These are phyloP conservation scores for Annulohypoxylon truncatum DNA, from an alignment of 2,329 filamentous ascomycete genomes.

Conservation along the genomic window DNA sequence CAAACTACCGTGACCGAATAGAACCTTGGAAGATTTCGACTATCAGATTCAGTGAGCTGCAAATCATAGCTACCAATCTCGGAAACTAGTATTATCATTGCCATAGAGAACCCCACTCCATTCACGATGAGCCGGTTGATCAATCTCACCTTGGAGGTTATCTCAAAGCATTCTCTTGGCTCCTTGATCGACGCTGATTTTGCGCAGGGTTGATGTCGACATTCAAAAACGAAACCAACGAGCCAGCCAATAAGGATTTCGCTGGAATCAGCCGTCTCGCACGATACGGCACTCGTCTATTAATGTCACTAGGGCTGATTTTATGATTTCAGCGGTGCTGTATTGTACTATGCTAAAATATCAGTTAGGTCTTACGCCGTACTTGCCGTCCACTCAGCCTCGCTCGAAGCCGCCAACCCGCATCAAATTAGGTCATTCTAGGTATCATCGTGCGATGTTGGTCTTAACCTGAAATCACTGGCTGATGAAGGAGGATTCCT, in stretches of 20 bases:
- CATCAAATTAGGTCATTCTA: slow-evolving; percentile 20
- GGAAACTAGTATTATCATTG: slow-evolving; percentile 19
- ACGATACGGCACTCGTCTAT: slow-evolving; percentile 8
- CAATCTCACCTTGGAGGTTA: slow-evolving; percentile 8
- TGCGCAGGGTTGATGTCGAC: slow-evolving; percentile 2
- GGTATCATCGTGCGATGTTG: slow-evolving; percentile 24
- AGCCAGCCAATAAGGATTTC: slow-evolving; percentile 3
- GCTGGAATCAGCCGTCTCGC: background rate
- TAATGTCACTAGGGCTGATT: slow-evolving; percentile 27
- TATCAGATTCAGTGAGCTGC: slow-evolving; percentile 11
- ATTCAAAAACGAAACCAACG: slow-evolving; percentile 8
- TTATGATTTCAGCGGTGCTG: slow-evolving; percentile 27
- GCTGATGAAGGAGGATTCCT: slow-evolving; percentile 5
- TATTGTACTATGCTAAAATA: background rate
- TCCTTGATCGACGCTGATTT: slow-evolving; percentile 11
- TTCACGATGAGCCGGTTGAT: background rate
- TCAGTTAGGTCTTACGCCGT: slow-evolving; percentile 25
- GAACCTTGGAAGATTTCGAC: slow-evolving; percentile 21
- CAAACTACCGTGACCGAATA: slow-evolving; percentile 16
- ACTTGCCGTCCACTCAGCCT: slow-evolving; percentile 31
- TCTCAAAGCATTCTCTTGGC: background rate
- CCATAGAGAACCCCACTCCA: slow-evolving; percentile 22
- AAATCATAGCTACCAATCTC: slow-evolving; percentile 22
- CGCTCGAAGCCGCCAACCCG: slow-evolving; percentile 22
- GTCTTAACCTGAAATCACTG: slow-evolving; percentile 17